Conservation (phyloP, 108 stramenopile genomes). For the Discostella pseudostelligera region DNA sequence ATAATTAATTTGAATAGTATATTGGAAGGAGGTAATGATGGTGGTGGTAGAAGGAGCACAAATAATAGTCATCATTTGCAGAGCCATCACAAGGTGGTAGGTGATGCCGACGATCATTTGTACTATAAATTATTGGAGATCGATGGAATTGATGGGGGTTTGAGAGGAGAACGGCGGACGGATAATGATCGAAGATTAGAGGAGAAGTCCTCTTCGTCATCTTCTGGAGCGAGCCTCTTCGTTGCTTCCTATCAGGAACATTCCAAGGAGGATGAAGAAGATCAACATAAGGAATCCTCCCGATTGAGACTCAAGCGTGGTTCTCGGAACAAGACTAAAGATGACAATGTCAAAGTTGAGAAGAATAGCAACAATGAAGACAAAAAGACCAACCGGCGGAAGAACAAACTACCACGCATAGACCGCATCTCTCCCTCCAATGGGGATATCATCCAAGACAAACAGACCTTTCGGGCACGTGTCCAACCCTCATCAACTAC, state of each 20-base stretch:
- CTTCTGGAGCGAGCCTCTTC: neutral
- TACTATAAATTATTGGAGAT: slow-evolving; percentile 1
- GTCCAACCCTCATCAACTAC: neutral
- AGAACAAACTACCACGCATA: neutral
- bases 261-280: neutral
- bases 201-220: neutral
- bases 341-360: neutral
- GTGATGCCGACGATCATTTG: neutral
- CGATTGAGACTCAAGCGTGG: neutral
- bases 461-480: slow-evolving; percentile 8
- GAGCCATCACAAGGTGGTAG: neutral
- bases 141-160: neutral
- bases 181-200: neutral
- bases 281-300: no score
- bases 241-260: neutral
- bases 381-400: neutral
- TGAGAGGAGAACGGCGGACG: neutral
- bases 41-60: no score
- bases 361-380: neutral
- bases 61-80: neutral
- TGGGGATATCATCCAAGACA: neutral
- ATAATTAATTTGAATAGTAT: neutral
- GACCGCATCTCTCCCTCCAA: neutral
- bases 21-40: neutral
- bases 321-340: neutral